These are phyloP conservation scores for Cadophora sp. DNA, from an alignment of 2,329 filamentous ascomycete genomes.

Conservation along the genomic window DNA sequence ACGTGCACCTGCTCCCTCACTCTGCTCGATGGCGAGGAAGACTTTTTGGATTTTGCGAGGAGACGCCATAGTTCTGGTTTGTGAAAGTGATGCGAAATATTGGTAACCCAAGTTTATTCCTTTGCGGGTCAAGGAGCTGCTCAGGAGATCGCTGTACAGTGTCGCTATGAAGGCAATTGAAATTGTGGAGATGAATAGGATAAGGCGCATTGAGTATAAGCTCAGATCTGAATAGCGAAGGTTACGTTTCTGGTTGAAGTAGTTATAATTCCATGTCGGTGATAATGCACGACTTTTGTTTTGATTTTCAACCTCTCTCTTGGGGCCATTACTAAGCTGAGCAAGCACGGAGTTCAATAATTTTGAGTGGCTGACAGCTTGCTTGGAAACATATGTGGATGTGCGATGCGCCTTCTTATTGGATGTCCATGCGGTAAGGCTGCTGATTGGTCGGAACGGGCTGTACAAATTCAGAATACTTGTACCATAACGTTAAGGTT, in stretches of 20 bases:
- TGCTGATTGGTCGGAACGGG: background rate
- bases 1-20: conserved; percentile 85
- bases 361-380: background rate
- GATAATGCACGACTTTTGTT: too few relatives aligned
- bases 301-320: too few relatives aligned
- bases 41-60: conserved; percentile 69
- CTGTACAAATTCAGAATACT: background rate
- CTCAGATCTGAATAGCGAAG: too few relatives aligned
- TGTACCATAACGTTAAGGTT: background rate
- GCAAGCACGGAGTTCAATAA: background rate
- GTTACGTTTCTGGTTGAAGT: too few relatives aligned
- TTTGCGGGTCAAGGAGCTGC: too few relatives aligned
- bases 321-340: background rate
- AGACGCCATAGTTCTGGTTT: background rate
- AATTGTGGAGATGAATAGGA: too few relatives aligned
- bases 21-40: conserved; percentile 83
- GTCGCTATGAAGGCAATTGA: too few relatives aligned
- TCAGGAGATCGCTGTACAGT: too few relatives aligned
- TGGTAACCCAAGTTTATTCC: too few relatives aligned
- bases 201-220: too few relatives aligned
- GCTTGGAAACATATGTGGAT: background rate
- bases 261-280: too few relatives aligned
- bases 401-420: background rate
- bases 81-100: background rate
- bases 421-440: background rate